Evolutionary conservation across 75 land plant species (phyloP), one percentile per base, ranked within the genome.

Genomic region (Cryptomeria japonica): DNA sequence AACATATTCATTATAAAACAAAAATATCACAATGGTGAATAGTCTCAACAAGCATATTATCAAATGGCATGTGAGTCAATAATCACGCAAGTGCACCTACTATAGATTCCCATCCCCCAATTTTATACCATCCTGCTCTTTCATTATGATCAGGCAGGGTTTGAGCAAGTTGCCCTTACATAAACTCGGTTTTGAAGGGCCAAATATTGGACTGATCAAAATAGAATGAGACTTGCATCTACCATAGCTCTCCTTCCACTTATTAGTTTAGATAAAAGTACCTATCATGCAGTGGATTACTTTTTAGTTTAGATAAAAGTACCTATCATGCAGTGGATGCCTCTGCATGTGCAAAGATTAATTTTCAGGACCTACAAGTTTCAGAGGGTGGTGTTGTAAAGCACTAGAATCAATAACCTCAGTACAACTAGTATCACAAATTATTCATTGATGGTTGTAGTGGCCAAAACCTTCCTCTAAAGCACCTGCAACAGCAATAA

Each of bases 321-420:
- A 93, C 91, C 70, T 91, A 88, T 42, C 95, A 85, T 16, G 99
- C 99, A 89, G 93, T 95, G 53, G 98, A 97, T 72, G 99, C 95
- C 85, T 94, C 94, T 2, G 98, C 96, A 86, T 41, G 41, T 41
- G 41, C 41, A 41, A 41, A 41, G 41, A 41, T 41, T 41, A 41
- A 41, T 41, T 41, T 41, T 41, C 41, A 41, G 41, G 41, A 41
- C 41, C 41, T 41, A 41, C 41, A 41, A 41, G 41, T 41, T 41
- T 41, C 41, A 41, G 41, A n/a, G n/a, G n/a, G n/a, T n/a, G n/a
- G 41, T 41, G 41, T 41, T 41, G 41, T 1, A 41, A 2, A 41
- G 1, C 1, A 41, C 41, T 41, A 41, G 41, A 41, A 41, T 2
- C 41, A 41, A 41, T 1, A 41, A 41, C 41, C 41, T 41, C 41